A percentile compares a stretch with the other conserved stretches of the same genome.
Evolutionary conservation across 2,329 filamentous ascomycete genomes (phyloP).

Genomic region (Colletotrichum echinochloae): DNA sequence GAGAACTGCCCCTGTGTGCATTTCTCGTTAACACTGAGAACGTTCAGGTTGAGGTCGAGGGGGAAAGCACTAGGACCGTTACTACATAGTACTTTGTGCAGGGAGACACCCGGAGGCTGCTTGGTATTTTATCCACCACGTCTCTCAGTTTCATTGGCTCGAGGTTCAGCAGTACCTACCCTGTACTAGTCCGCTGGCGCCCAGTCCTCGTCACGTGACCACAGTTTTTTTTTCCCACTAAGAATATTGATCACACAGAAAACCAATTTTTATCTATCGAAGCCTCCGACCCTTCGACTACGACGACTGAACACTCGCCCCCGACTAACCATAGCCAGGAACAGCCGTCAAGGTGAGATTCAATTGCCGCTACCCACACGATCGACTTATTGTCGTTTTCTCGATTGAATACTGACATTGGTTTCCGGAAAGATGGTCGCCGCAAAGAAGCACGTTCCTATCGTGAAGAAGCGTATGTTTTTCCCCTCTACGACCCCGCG

Average conservation of each 20-base stretch:
- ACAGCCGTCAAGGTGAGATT: constrained; percentile 57
- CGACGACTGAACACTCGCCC: constrained; percentile 29
- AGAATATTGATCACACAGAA: too few relatives aligned
- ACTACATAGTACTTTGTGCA: neutral
- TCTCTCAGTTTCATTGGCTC: neutral
- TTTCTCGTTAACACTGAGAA: too few relatives aligned
- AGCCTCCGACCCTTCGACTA: too few relatives aligned
- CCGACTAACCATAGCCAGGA: constrained; percentile 51
- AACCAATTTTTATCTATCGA: too few relatives aligned
- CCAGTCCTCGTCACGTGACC: too few relatives aligned
- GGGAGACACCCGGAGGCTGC: too few relatives aligned
- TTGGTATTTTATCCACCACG: neutral
- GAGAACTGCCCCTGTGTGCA: too few relatives aligned
- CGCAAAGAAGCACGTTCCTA: constrained; percentile 99
- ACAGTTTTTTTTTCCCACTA: too few relatives aligned
- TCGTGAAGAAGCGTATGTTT: constrained; percentile 99
- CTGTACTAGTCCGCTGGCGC: neutral
- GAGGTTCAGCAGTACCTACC: too few relatives aligned
- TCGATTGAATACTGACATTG: constrained; percentile 48
- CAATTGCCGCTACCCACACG: constrained; percentile 33
- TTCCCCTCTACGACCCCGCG: constrained; percentile 43
- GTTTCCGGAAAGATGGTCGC: constrained; percentile 83
- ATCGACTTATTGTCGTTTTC: constrained; percentile 21
- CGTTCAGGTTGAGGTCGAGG: neutral
- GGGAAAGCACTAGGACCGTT: neutral